These are phyloP conservation scores for Phytophthora hibernalis DNA, from an alignment of 352 stramenopile genomes.

Conservation along the genomic window DNA sequence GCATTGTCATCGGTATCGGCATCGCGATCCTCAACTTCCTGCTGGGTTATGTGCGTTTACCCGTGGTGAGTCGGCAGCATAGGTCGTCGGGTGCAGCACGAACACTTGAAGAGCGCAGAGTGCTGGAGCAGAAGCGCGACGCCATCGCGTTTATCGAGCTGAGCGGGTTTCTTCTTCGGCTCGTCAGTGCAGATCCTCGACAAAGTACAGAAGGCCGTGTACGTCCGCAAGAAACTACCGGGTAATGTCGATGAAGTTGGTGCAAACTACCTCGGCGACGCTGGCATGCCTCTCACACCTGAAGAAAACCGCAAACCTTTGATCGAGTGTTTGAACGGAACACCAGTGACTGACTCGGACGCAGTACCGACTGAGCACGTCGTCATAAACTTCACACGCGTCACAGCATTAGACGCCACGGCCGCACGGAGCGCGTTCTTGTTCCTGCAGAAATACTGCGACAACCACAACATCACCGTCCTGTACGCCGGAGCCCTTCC, in stretches of 20 bases:
- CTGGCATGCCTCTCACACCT: constrained; percentile 48
- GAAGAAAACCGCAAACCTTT: constrained; percentile 42
- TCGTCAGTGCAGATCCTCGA: constrained; percentile 81
- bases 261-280: constrained; percentile 11
- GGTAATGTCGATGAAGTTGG: constrained; percentile 15
- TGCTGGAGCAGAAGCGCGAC: constrained; percentile 62
- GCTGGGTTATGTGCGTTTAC: constrained; percentile 65
- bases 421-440: constrained; percentile 79
- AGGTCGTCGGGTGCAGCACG: constrained; percentile 53
- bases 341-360: constrained; percentile 34
- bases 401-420: constrained; percentile 87
- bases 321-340: constrained; percentile 77
- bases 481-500: constrained; percentile 70
- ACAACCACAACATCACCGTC: constrained; percentile 63
- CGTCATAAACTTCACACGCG: constrained; percentile 87
- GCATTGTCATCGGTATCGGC: constrained; percentile 91
- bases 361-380: constrained; percentile 68
- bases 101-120: constrained; percentile 36
- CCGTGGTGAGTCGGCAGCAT: constrained; percentile 58
- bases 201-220: constrained; percentile 71
- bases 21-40: constrained; percentile 85
- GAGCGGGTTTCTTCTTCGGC: constrained; percentile 84
- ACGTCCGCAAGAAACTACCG: constrained; percentile 48
- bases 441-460: constrained; percentile 82
- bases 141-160: constrained; percentile 81